Conservation (phyloP, 2,329 filamentous ascomycete species). For the Delphinella strobiligena region DNA sequence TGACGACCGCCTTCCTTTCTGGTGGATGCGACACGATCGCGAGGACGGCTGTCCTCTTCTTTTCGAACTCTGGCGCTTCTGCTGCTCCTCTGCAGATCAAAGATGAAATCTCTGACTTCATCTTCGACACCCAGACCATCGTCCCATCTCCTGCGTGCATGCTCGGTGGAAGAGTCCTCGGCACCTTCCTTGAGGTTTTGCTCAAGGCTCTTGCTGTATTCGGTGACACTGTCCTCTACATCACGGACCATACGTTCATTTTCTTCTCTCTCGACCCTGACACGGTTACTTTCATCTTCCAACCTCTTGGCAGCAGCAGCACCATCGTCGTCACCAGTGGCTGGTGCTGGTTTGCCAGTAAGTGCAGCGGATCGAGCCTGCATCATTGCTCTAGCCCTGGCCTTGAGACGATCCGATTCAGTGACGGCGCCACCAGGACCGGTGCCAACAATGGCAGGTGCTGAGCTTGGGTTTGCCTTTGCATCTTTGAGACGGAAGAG, state of each 20-base stretch:
- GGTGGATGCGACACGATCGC: slow-evolving; percentile 5
- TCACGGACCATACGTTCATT: slow-evolving; percentile 95
- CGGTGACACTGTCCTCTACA: slow-evolving; percentile 88
- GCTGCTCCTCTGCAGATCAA: slow-evolving; percentile 81
- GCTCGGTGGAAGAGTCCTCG: slow-evolving; percentile 65
- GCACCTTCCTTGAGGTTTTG: slow-evolving; percentile 73
- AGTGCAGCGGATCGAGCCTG: slow-evolving; percentile 90
- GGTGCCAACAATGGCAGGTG: slow-evolving; percentile 74
- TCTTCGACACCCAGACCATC: slow-evolving; percentile 94
- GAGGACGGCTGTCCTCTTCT: slow-evolving; percentile 32
- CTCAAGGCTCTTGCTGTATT: slow-evolving; percentile 75
- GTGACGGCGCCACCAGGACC: slow-evolving; percentile 84
- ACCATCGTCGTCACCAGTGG: slow-evolving; percentile 55
- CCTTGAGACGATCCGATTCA: slow-evolving; percentile 88
- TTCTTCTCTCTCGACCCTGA: slow-evolving; percentile 76
- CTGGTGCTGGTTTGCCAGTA: slow-evolving; percentile 73
- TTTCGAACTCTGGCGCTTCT: slow-evolving; percentile 59
- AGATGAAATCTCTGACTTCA: slow-evolving; percentile 95
- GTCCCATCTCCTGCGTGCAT: slow-evolving; percentile 89
- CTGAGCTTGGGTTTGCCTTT: slow-evolving; percentile 75
- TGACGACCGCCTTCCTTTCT: slow-evolving; percentile 17
- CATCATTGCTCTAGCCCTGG: slow-evolving; percentile 95
- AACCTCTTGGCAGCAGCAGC: slow-evolving; percentile 69
- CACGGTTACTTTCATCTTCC: slow-evolving; percentile 74
- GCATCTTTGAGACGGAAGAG: slow-evolving; percentile 89